Evolutionary conservation across 805 yeast genomes (phyloP).

Genomic region (Starmerella ratchasimensis): DNA sequence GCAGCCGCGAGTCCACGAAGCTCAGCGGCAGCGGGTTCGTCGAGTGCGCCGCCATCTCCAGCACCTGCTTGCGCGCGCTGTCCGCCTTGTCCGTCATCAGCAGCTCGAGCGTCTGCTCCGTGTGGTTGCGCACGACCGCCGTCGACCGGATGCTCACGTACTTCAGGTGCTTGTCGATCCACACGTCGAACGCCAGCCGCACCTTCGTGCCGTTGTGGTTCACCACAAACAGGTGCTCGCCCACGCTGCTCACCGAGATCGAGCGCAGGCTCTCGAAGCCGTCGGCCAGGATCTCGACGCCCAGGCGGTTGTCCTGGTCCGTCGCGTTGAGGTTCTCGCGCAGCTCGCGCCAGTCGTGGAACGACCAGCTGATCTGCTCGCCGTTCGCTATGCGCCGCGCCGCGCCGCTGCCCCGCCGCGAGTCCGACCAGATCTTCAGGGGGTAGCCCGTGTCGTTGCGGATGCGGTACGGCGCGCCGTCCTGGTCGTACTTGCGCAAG

Average conservation of each 20-base stretch:
- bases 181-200: slow-evolving; percentile 59
- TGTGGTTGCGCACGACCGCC: slow-evolving; percentile 49
- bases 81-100: slow-evolving; percentile 22
- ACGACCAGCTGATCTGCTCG: slow-evolving; percentile 63
- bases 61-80: slow-evolving; percentile 23
- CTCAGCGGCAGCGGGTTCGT: slow-evolving; percentile 62
- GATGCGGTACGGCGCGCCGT: slow-evolving; percentile 65
- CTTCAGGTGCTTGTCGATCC: slow-evolving; percentile 62
- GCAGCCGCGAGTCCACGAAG: slow-evolving; percentile 41
- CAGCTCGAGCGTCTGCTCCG: slow-evolving; percentile 40
- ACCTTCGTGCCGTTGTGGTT: slow-evolving; percentile 30
- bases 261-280: slow-evolving; percentile 40
- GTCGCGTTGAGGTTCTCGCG: slow-evolving; percentile 68
- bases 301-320: slow-evolving; percentile 45
- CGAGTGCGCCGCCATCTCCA: slow-evolving; percentile 41
- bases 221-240: slow-evolving; percentile 61
- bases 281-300: slow-evolving; percentile 41
- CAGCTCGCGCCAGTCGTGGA: slow-evolving; percentile 82
- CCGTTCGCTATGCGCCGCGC: slow-evolving; percentile 31
- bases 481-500: slow-evolving; percentile 43
- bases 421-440: slow-evolving; percentile 70
- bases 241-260: slow-evolving; percentile 65
- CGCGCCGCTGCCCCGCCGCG: not conserved
- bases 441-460: slow-evolving; percentile 75
- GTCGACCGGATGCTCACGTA: slow-evolving; percentile 68